phyloP scores from a whole-genome alignment of 2,329 filamentous ascomycete genomes.

The Graphium sp. region DNA sequence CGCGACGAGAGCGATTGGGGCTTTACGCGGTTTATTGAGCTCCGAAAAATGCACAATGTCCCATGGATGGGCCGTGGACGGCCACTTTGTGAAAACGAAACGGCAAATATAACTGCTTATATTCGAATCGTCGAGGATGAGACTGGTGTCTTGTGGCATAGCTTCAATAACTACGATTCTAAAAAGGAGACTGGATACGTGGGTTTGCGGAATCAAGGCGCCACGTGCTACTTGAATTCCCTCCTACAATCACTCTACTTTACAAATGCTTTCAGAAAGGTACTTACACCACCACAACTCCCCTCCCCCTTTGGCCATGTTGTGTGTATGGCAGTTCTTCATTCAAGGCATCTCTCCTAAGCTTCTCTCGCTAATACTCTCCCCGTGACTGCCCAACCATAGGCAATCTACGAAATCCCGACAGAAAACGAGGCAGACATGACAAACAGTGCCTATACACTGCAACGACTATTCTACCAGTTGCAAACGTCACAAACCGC shows the following conservation, averaged over 20 bases:
- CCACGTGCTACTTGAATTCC: slow-evolving; percentile 78
- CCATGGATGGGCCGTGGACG: slow-evolving; percentile 54
- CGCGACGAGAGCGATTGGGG: slow-evolving; percentile 97
- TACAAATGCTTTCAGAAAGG: slow-evolving; percentile 86
- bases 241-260: slow-evolving; percentile 73
- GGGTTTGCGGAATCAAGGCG: slow-evolving; percentile 89
- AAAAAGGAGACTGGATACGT: slow-evolving; percentile 98
- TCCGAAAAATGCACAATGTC: slow-evolving; percentile 67
- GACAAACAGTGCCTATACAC: slow-evolving; percentile 78
- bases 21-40: slow-evolving; percentile 89
- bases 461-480: slow-evolving; percentile 89
- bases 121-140: slow-evolving; percentile 72
- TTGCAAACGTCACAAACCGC: slow-evolving; percentile 73
- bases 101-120: slow-evolving; percentile 68
- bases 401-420: slow-evolving; percentile 95
- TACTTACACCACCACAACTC: slow-evolving; percentile 13
- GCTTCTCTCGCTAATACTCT: slow-evolving; percentile 3
- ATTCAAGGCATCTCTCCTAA: too few relatives aligned
- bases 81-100: slow-evolving; percentile 62
- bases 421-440: slow-evolving; percentile 70
- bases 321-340: background rate
- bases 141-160: slow-evolving; percentile 80
- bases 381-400: slow-evolving; percentile 3
- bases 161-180: slow-evolving; percentile 91
- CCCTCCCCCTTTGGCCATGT: background rate